phyloP scores from a whole-genome alignment of 2,329 filamentous ascomycete species.

The Exophiala alcalophila region DNA sequence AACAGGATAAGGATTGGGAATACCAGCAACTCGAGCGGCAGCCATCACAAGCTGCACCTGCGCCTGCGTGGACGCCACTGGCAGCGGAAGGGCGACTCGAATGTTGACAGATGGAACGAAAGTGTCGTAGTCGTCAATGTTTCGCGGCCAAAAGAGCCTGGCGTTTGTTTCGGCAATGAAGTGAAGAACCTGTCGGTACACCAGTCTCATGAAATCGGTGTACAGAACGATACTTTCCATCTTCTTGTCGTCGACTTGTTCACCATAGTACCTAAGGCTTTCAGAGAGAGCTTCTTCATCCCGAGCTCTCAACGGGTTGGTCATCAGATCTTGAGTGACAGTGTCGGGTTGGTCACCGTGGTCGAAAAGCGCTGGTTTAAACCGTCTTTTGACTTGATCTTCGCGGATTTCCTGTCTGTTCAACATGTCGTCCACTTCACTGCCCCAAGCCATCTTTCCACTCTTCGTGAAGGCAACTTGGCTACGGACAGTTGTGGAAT shows the following conservation, averaged over 20 bases:
- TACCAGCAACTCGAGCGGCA: slow-evolving; percentile 5
- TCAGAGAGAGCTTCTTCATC: too few species aligned
- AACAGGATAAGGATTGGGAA: slow-evolving; percentile 11
- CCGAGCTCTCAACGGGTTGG: not conserved
- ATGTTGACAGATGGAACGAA: not conserved
- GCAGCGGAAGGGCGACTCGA: slow-evolving; percentile 6
- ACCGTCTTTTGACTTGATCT: not conserved
- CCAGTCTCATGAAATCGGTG: slow-evolving; percentile 1
- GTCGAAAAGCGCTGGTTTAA: slow-evolving; percentile 6
- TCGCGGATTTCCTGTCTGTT: not conserved
- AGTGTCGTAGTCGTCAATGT: not conserved
- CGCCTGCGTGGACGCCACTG: not conserved
- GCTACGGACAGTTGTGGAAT: not conserved
- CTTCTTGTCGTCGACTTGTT: not conserved
- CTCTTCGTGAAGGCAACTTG: not conserved
- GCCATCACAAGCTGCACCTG: slow-evolving; percentile 1
- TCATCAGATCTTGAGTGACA: not conserved
- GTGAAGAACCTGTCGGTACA: not conserved
- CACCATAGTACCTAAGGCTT: not conserved
- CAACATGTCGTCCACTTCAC: not conserved
- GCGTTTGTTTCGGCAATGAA: slow-evolving; percentile 2
- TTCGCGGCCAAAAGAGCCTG: not conserved
- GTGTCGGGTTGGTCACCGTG: not conserved
- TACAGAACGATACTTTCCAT: slow-evolving; percentile 1
- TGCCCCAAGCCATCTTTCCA: not conserved